Base-by-base conservation (phyloP, 352 stramenopile species). In the Globisporangium cystogenes region DNA sequence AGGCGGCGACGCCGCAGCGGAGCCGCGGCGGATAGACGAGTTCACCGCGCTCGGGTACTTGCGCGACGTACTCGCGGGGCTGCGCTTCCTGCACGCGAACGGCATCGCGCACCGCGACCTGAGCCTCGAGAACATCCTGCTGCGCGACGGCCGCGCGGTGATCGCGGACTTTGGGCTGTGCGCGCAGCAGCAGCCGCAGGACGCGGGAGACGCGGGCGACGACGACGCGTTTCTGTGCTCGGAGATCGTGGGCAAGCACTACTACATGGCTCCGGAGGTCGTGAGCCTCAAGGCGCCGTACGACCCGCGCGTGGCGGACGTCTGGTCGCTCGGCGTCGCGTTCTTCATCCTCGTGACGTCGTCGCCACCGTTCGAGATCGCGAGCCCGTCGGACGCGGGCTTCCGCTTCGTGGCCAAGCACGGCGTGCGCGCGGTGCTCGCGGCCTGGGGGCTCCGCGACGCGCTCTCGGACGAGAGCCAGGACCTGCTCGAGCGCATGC, bases 201-300 rank as follows among this genome's bases (percentile, higher is more conserved):
- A 15, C 10, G 37, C 60, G 54, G 31, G 74, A 65, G 55, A 72
- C 68, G 36, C 27, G 4, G 41, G n/a, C 20, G 10, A 26, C 35
- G 53, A 70, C 55, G 51, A 43, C n/a, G n/a, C n/a, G 73, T 76
- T 88, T 84, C 43, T 52, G 21, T 86, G 78, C 43, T 53, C 69
- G 18, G 76, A 85, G 44, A 73, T 60, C 44, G 80, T 88, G 65
- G 96, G 96, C 40, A 98, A 98, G 64, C 82, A 93, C 49, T 97
- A 97, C 59, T 99, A 98, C 67, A 99, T 99, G 89, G 92, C 90
- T n/a, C 96, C 95, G 1, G 96, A 99, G 71, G 82, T 98, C 45
- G 78, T 93, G 35, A 63, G 64, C 14, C 37, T 86, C 71, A 41
- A 15, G 21, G 59, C 74, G 35, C 43, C 64, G 31, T 98, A 98